These are phyloP conservation scores for Leucosporidium scottii DNA, from an alignment of 768 basidiomycete species.

Conservation along the genomic window DNA sequence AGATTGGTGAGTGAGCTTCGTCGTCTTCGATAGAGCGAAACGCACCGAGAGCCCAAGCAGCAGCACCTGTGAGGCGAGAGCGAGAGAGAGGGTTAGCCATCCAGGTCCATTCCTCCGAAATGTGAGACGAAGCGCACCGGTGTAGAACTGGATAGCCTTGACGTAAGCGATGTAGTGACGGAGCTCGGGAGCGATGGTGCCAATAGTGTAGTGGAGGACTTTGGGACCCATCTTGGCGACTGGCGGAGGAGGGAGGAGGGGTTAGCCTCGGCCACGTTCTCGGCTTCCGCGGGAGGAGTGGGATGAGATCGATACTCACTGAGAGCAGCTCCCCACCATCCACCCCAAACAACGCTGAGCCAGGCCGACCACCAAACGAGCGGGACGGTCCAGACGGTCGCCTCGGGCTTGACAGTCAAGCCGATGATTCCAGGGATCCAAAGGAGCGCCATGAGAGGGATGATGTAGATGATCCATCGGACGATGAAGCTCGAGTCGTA, in stretches of 20 bases:
- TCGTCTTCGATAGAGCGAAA: not conserved
- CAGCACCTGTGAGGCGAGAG: not conserved
- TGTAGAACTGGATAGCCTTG: slow-evolving; percentile 56
- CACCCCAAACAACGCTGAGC: slow-evolving; percentile 71
- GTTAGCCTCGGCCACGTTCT: slow-evolving; percentile 4
- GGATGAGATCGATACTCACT: slow-evolving; percentile 33
- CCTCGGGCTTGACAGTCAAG: slow-evolving; percentile 51
- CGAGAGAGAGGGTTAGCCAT: no score
- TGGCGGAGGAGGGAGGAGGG: slow-evolving; percentile 58
- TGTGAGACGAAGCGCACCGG: slow-evolving; percentile 6
- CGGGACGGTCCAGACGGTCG: slow-evolving; percentile 48
- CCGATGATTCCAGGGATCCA: slow-evolving; percentile 71
- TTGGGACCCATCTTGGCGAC: slow-evolving; percentile 48
- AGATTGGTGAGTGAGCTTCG: not conserved
- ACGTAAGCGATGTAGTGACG: slow-evolving; percentile 76
- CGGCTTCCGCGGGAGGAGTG: not conserved
- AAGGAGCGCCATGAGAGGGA: slow-evolving; percentile 58
- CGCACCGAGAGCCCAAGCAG: slow-evolving; percentile 30
- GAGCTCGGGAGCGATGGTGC: slow-evolving; percentile 62
- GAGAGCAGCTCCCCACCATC: slow-evolving; percentile 76
- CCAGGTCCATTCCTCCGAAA: no score
- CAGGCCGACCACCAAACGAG: slow-evolving; percentile 50
- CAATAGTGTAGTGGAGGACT: slow-evolving; percentile 51
- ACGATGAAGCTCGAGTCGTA: slow-evolving; percentile 37
- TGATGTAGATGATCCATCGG: slow-evolving; percentile 53